Percentiles rank a stretch among this genome's conserved stretches.
These are phyloP conservation scores for Auricularia sp. DNA, from an alignment of 768 basidiomycete genomes.

Conservation along the genomic window DNA sequence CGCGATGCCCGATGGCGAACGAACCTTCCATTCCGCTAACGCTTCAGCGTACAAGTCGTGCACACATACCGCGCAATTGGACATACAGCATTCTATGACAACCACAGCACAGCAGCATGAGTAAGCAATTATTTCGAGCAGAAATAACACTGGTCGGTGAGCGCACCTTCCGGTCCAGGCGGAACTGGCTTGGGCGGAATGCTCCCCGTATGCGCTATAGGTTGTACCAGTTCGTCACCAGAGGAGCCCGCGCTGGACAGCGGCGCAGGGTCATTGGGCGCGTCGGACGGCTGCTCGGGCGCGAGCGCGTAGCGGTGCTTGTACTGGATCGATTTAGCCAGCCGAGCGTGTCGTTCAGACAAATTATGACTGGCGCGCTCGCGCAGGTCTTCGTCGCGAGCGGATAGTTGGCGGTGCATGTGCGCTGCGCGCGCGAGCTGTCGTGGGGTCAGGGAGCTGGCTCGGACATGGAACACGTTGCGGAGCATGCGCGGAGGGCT, in stretches of 20 bases:
- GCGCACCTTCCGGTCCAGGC: not conserved
- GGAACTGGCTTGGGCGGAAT: not conserved
- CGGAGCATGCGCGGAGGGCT: not conserved
- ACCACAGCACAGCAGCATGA: not conserved
- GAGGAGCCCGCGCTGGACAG: not conserved
- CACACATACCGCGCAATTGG: not conserved
- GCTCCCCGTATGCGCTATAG: not conserved
- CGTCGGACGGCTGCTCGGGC: not conserved
- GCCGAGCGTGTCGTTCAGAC: not conserved
- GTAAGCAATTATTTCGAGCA: too few relatives aligned
- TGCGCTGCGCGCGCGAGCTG: not conserved
- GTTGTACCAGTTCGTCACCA: not conserved
- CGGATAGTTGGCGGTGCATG: not conserved
- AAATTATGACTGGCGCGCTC: not conserved
- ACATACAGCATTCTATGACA: not conserved
- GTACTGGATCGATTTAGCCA: not conserved
- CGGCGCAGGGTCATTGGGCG: not conserved
- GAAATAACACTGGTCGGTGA: too few relatives aligned
- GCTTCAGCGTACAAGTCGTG: constrained; percentile 1
- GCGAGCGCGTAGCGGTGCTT: not conserved
- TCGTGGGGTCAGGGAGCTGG: not conserved
- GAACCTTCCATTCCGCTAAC: not conserved
- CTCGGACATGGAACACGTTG: not conserved
- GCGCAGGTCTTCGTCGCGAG: not conserved
- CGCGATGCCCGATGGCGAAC: not conserved